These are phyloP conservation scores for Pulveroboletus sp. DNA, from an alignment of 768 basidiomycete genomes.

Conservation along the genomic window DNA sequence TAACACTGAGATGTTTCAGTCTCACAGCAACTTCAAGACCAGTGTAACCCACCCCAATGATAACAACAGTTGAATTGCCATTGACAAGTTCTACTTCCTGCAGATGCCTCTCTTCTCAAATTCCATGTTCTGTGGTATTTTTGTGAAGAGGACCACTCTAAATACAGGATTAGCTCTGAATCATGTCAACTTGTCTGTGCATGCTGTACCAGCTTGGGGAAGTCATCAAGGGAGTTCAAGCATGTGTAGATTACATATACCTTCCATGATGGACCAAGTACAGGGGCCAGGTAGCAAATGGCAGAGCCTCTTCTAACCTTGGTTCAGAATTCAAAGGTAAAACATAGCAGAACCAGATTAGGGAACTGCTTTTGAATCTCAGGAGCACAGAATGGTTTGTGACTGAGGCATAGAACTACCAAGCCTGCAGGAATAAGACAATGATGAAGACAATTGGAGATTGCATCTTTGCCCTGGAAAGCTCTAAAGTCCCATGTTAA, in stretches of 20 bases:
- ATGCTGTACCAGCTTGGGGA: conserved; percentile 41
- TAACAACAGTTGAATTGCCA: conserved; percentile 51
- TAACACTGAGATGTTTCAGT: conserved; percentile 55
- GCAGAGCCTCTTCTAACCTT: conserved; percentile 47
- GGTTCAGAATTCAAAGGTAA: conserved; percentile 52
- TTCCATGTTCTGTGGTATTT: conserved; percentile 42
- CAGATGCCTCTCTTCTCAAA: conserved; percentile 47
- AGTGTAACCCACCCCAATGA: conserved; percentile 63
- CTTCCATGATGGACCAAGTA: conserved; percentile 46
- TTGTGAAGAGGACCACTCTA: conserved; percentile 40
- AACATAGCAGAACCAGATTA: conserved; percentile 55
- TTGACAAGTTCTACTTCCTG: conserved; percentile 43
- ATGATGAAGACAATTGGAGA: conserved; percentile 31
- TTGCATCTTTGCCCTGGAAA: too few relatives aligned
- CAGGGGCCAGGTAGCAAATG: conserved; percentile 50
- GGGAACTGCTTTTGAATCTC: conserved; percentile 40
- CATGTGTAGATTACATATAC: conserved; percentile 57
- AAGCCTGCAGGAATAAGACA: conserved; percentile 30
- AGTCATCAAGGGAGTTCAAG: conserved; percentile 52
- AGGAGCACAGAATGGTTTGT: conserved; percentile 23
- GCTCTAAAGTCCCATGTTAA: too few relatives aligned
- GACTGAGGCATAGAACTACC: conserved; percentile 15
- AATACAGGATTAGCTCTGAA: background rate
- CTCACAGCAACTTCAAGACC: conserved; percentile 63
- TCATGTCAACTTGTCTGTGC: background rate